Evolutionary conservation across 1,139 yeast species (phyloP).

Genomic region (Suhomyces terraborum): DNA sequence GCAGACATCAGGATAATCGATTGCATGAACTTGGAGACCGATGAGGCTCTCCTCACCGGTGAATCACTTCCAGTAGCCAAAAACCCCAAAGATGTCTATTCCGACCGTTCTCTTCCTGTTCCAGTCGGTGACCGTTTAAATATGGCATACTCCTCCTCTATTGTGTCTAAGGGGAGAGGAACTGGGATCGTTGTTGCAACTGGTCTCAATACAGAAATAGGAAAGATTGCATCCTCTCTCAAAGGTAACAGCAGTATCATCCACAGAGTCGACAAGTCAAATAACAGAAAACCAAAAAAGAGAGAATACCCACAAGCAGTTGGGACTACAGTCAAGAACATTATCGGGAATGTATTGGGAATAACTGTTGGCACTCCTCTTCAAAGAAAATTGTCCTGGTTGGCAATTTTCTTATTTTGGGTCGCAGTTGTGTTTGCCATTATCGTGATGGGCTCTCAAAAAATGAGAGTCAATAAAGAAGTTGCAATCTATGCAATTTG

Average conservation of each 20-base stretch:
- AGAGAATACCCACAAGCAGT: conserved; percentile 54
- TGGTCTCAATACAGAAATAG: conserved; percentile 51
- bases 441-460: conserved; percentile 41
- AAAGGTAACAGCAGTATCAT: conserved; percentile 30
- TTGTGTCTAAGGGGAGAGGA: conserved; percentile 51
- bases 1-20: conserved; percentile 50
- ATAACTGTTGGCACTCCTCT: conserved; percentile 47
- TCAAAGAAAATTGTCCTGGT: conserved; percentile 47
- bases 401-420: conserved; percentile 43
- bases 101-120: conserved; percentile 27
- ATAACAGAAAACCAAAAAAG: conserved; percentile 28
- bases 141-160: conserved; percentile 47
- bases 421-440: conserved; percentile 43
- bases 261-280: conserved; percentile 26
- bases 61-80: conserved; percentile 50
- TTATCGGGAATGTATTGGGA: conserved; percentile 37
- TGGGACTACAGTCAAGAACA: conserved; percentile 42
- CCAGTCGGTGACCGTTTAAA: conserved; percentile 49
- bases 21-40: conserved; percentile 47
- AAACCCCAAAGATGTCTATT: conserved; percentile 26
- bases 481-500: conserved; percentile 46
- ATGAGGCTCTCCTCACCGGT: conserved; percentile 56
- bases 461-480: conserved; percentile 39
- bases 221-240: conserved; percentile 46
- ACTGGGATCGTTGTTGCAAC: conserved; percentile 49